Evolutionary conservation across 495 filamentous ascomycete species (phyloP), one percentile per base, ranked within the genome.

Genomic region (Xylaria acuta): DNA sequence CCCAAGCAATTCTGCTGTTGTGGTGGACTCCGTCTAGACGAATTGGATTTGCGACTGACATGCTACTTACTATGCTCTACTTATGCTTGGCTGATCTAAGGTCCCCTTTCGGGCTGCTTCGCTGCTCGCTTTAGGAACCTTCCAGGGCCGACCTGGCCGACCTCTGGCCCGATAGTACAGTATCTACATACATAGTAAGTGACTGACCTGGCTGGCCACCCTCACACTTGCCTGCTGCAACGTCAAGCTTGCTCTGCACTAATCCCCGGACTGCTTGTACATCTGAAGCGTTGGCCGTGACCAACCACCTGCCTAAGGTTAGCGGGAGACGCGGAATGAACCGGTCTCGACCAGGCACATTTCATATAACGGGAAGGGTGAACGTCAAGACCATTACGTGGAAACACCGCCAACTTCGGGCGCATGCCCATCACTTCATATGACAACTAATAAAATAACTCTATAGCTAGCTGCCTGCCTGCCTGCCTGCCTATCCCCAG

Each of bases 181-280:
- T 67, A 40, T 6, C n/a, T n/a, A n/a, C n/a, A n/a, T n/a, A n/a
- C n/a, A n/a, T n/a, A n/a, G 47, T 25, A 7, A 67, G 43, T 51
- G 68, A 70, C 68, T 63, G 73, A 69, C 41, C 53, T 78, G 64
- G 67, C 45, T 78, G 67, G 67, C 56, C 67, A 58, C 49, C 69
- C 70, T 72, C 73, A 71, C 73, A 72, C 75, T 74, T 74, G 72
- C 72, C 73, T 73, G 68, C 75, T 75, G 72, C 75, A 75, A 79
- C 74, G 63, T 70, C 71, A 58, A 74, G 47, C 66, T 77, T 67
- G 49, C n/a, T 56, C 25, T 40, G 36, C 20, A 45, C 27, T 67
- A 70, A 67, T 70, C 73, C 72, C 72, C 60, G 67, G 75, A 67
- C 75, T 75, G 73, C 71, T 73, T 75, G 74, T 75, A 49, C 68